These are phyloP conservation scores for Neospermospora avenae DNA, from an alignment of 2,329 filamentous ascomycete genomes.

Conservation along the genomic window DNA sequence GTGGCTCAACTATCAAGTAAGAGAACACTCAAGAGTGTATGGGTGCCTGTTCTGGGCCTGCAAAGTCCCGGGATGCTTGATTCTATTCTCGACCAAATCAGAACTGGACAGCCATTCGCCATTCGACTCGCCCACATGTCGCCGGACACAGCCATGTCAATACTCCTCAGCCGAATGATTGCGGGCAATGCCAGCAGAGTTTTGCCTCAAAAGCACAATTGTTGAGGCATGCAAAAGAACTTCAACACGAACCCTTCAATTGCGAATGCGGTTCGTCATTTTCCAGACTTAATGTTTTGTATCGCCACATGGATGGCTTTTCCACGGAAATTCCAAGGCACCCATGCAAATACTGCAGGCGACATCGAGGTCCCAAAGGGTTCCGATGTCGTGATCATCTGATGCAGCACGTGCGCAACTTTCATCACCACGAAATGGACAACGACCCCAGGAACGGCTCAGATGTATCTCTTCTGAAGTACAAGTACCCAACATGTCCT, in stretches of 20 bases:
- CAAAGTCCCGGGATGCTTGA: no score
- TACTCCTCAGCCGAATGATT: constrained; percentile 5
- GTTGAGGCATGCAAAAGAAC: constrained; percentile 15
- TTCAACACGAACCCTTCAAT: constrained; percentile 18
- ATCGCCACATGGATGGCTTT: constrained; percentile 30
- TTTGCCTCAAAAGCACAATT: constrained; percentile 9
- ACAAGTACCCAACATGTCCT: constrained; percentile 15
- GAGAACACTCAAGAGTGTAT: no score
- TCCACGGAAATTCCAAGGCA: constrained; percentile 19
- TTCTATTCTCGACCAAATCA: no score
- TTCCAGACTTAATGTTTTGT: constrained; percentile 30
- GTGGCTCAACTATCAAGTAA: no score
- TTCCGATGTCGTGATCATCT: constrained; percentile 41
- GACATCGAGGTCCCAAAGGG: constrained; percentile 33
- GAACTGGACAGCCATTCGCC: no score
- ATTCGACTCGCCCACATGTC: no score
- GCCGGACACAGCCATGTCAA: constrained; percentile 7
- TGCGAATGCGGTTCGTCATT: constrained; percentile 31
- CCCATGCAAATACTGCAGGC: constrained; percentile 36
- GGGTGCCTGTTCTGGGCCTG: no score
- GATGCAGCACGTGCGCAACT: constrained; percentile 37
- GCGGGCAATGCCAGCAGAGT: constrained; percentile 14
- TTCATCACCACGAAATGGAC: constrained; percentile 35
- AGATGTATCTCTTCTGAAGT: not conserved
- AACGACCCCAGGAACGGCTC: not conserved